Base-by-base conservation (phyloP, 2,329 filamentous ascomycete genomes). In the Lachnellula willkommii region DNA sequence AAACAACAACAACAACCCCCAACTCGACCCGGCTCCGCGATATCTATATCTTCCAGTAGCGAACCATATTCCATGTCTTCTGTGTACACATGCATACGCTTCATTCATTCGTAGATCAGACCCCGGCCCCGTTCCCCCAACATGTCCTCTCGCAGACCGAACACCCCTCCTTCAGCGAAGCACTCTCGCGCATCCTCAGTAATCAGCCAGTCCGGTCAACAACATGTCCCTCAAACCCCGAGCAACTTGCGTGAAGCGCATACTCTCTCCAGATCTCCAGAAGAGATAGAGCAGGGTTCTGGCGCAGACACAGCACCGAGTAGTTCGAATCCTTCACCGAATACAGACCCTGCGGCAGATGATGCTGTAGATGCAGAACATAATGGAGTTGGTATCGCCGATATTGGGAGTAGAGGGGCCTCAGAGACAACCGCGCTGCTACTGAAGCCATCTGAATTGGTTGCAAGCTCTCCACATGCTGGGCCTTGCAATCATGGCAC, bases 401-500 rank as follows among this genome's bases (percentile, higher is more conserved):
- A 57, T 11, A 43, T 56, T 15, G 58, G 53, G 1, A 48, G 47
- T 28, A 63, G 59, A 36, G 39, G 35, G 9, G 58, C 72, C 7
- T 72, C 71, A 60, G 82, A 85, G 63, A 76, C 74, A 2, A 82
- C 81, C 1, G 74, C 79, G 2, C 70, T 85, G 26, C 72, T 82
- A 12, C 9, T 78, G 77, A 20, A 69, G 71, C 52, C 67, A 1
- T 65, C 67, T 42, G 68, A 70, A 51, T 57, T 66, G 39, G 52
- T 63, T 5, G 37, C 52, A 3, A 51, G 55, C 32, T 50, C 63
- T 26, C 61, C 63, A 14, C 67, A 69, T 48, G 65, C 73, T 48
- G 71, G 69, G 28, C 68, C 71, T 40, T 90, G 85, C 74, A 79
- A 80, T 65, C 87, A 94, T 73, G 89, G 89, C 64, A 88, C 88